These are phyloP conservation scores for Aspergillus ochraceoroseus DNA, from an alignment of 2,329 filamentous ascomycete genomes.

Conservation along the genomic window DNA sequence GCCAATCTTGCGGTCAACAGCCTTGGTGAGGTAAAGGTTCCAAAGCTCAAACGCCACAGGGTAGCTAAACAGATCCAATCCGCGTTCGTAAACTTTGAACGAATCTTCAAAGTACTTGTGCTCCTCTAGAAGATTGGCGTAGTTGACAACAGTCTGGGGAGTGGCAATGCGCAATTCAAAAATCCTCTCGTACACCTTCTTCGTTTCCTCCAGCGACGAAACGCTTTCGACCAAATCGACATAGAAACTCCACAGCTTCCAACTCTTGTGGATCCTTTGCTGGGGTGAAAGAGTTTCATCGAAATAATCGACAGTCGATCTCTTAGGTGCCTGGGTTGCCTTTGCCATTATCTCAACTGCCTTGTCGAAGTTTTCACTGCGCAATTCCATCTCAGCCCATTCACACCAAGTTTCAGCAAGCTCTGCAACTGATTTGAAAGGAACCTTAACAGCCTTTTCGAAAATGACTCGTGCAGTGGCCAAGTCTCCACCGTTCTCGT, in stretches of 20 bases:
- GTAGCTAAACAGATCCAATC: constrained; percentile 96
- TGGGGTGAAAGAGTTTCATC: constrained; percentile 91
- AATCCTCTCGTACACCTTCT: constrained; percentile 91
- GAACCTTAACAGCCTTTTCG: constrained; percentile 96
- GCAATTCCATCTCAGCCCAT: constrained; percentile 97
- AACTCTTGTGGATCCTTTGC: constrained; percentile 96
- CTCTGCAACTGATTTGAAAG: constrained; percentile 95
- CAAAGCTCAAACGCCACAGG: constrained; percentile 97
- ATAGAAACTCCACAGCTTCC: constrained; percentile 99
- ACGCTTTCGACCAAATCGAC: constrained; percentile 96
- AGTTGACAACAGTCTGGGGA: constrained; percentile 97
- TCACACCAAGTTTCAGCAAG: constrained; percentile 98
- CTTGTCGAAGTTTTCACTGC: constrained; percentile 91
- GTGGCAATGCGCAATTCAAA: constrained; percentile 98
- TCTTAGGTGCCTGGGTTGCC: constrained; percentile 91
- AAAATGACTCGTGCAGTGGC: constrained; percentile 84
- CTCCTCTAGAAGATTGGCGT: constrained; percentile 90
- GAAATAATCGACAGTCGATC: constrained; percentile 98
- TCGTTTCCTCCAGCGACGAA: constrained; percentile 82
- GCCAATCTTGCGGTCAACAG: constrained; percentile 89
- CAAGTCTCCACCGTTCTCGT: constrained; percentile 80
- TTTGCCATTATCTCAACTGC: constrained; percentile 96
- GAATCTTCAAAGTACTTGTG: constrained; percentile 94
- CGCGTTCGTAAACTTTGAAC: constrained; percentile 96
- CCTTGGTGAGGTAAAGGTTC: constrained; percentile 97